Percentiles rank a stretch among this genome's conserved stretches.
These are phyloP conservation scores for Saccharata proteae DNA, from an alignment of 2,329 filamentous ascomycete genomes.

Conservation along the genomic window DNA sequence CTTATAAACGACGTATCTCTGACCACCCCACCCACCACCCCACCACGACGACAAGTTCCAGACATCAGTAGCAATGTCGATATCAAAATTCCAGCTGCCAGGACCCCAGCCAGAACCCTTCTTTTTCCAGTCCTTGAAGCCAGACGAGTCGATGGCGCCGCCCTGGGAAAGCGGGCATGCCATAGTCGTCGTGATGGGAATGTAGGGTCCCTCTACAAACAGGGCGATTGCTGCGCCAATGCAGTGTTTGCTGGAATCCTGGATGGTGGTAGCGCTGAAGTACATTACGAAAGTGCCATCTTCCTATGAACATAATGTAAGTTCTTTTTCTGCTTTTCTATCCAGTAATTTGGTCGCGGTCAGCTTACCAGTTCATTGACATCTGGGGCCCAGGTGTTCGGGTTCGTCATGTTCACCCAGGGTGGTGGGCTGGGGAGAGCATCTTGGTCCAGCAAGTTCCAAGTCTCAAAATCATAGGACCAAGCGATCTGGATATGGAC, in stretches of 20 bases:
- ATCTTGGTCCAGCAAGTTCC: slow-evolving; percentile 7
- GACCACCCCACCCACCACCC: slow-evolving; percentile 3
- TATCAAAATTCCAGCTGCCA: background rate
- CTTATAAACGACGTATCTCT: slow-evolving; percentile 49
- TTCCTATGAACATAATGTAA: background rate
- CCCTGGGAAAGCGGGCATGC: slow-evolving; percentile 37
- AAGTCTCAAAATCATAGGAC: slow-evolving; percentile 6
- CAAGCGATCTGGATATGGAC: slow-evolving; percentile 8
- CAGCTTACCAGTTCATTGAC: slow-evolving; percentile 12
- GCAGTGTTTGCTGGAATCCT: slow-evolving; percentile 36
- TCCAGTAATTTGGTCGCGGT: no score
- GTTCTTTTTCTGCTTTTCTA: no score
- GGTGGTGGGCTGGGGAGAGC: slow-evolving; percentile 7
- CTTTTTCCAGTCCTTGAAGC: slow-evolving; percentile 30
- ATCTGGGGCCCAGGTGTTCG: slow-evolving; percentile 21
- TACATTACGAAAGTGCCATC: slow-evolving; percentile 44
- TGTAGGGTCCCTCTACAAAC: slow-evolving; percentile 42
- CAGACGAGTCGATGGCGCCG: slow-evolving; percentile 51
- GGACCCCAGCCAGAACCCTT: slow-evolving; percentile 6
- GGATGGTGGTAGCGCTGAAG: slow-evolving; percentile 41
- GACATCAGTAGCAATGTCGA: slow-evolving; percentile 39
- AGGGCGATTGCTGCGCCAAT: slow-evolving; percentile 44
- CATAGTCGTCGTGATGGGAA: slow-evolving; percentile 34
- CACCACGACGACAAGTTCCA: slow-evolving; percentile 2
- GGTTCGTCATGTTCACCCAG: slow-evolving; percentile 8